These are phyloP conservation scores for Xylariaceae sp. DNA, from an alignment of 2,329 filamentous ascomycete species.

Conservation along the genomic window DNA sequence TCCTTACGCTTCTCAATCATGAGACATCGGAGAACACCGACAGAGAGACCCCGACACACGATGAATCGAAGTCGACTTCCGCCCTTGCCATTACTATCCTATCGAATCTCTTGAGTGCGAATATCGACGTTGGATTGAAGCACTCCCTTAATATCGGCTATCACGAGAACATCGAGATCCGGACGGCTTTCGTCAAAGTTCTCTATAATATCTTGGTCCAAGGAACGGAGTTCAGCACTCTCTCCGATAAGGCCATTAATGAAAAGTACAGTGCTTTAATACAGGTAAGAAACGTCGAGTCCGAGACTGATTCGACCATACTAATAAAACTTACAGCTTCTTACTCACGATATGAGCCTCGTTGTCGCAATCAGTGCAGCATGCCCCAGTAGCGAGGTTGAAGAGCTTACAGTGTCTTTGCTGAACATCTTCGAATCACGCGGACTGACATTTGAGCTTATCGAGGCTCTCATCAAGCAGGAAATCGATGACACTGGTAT, in stretches of 20 bases:
- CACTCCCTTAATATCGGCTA: conserved; percentile 66
- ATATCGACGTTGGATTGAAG: conserved; percentile 66
- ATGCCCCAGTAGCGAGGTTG: conserved; percentile 62
- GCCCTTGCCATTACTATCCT: conserved; percentile 63
- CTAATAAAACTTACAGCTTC: conserved; percentile 38
- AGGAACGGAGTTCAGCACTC: conserved; percentile 63
- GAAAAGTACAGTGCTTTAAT: conserved; percentile 64
- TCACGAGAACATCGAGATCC: conserved; percentile 63
- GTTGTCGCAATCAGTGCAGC: conserved; percentile 59
- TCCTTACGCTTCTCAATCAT: conserved; percentile 59
- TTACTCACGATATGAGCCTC: conserved; percentile 58
- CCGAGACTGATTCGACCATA: conserved; percentile 1
- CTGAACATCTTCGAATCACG: conserved; percentile 66
- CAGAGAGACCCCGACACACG: conserved; percentile 42
- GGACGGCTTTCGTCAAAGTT: conserved; percentile 65
- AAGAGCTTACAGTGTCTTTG: conserved; percentile 62
- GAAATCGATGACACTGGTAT: conserved; percentile 62
- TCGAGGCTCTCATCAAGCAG: conserved; percentile 63
- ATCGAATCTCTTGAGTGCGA: conserved; percentile 64
- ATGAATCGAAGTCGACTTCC: conserved; percentile 51
- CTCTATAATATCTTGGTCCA: conserved; percentile 67
- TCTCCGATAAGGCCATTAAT: conserved; percentile 61
- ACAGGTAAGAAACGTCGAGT: conserved; percentile 37
- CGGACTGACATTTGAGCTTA: conserved; percentile 56
- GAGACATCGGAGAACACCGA: conserved; percentile 43